Percentiles rank a stretch among this genome's conserved stretches.
These are phyloP conservation scores for Fagus sylvatica DNA, from an alignment of 306 rosid species.

Conservation along the genomic window DNA sequence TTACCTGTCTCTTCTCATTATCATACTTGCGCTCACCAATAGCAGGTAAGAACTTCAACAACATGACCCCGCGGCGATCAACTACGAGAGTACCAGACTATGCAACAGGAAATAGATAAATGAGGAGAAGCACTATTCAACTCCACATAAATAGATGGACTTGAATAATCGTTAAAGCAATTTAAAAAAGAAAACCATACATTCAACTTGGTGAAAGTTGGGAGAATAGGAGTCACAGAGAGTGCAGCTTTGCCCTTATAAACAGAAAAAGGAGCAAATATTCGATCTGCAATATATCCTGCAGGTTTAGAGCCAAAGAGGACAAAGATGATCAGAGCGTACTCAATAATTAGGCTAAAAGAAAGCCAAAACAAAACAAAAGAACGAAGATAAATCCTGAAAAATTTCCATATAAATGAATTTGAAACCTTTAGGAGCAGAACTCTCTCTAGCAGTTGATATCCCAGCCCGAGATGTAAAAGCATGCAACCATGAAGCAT, in stretches of 20 bases:
- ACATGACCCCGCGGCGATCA: constrained; percentile 54
- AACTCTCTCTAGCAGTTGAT: constrained; percentile 45
- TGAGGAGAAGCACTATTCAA: constrained; percentile 11
- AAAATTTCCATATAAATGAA: constrained; percentile 5
- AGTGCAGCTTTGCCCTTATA: constrained; percentile 94
- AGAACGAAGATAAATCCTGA: background rate
- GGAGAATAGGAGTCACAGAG: constrained; percentile 69
- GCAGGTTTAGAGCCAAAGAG: constrained; percentile 28
- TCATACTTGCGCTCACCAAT: constrained; percentile 62
- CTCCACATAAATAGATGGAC: constrained; percentile 1
- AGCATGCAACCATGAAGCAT: constrained; percentile 21
- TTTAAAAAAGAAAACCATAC: constrained; percentile 34
- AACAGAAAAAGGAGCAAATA: constrained; percentile 66
- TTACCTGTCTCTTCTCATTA: constrained; percentile 51
- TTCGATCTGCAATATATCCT: constrained; percentile 47
- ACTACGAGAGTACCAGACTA: constrained; percentile 61
- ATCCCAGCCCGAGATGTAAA: constrained; percentile 36
- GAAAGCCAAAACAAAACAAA: background rate
- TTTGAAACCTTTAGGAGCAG: constrained; percentile 54
- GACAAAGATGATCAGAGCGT: constrained; percentile 1
- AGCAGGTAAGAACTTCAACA: constrained; percentile 52
- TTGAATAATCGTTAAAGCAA: constrained; percentile 5
- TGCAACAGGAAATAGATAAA: constrained; percentile 23
- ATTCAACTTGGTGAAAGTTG: constrained; percentile 72
- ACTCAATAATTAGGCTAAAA: background rate